A percentile compares a stretch with the other conserved stretches of the same genome.
phyloP scores from a whole-genome alignment of 2,329 filamentous ascomycete species.

The Parastagonospora avenae region DNA sequence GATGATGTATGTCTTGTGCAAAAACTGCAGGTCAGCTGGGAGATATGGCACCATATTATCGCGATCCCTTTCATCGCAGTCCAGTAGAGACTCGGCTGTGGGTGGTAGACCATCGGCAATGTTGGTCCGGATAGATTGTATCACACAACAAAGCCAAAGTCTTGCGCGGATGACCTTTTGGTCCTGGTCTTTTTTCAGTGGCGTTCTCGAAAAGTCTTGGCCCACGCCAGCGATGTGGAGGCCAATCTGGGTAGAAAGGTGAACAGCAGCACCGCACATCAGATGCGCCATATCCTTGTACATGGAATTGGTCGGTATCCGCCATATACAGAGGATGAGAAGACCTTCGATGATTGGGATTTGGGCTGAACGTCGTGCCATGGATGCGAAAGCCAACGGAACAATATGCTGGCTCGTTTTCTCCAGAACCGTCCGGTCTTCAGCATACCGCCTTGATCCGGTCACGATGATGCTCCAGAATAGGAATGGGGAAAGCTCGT shows the following conservation, averaged over 20 bases:
- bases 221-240: slow-evolving; percentile 47
- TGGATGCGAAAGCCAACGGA: slow-evolving; percentile 44
- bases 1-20: slow-evolving; percentile 42
- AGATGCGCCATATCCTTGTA: slow-evolving; percentile 49
- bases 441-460: slow-evolving; percentile 45
- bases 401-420: slow-evolving; percentile 42
- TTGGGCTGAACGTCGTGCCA: slow-evolving; percentile 43
- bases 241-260: slow-evolving; percentile 50
- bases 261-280: slow-evolving; percentile 48
- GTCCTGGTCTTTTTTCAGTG: slow-evolving; percentile 42
- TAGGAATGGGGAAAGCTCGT: slow-evolving; percentile 42
- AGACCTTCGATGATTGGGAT: slow-evolving; percentile 49
- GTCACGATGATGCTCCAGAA: slow-evolving; percentile 50
- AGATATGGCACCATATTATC: slow-evolving; percentile 42
- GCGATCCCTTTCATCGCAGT: slow-evolving; percentile 38
- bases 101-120: slow-evolving; percentile 43
- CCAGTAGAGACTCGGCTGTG: slow-evolving; percentile 41
- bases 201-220: slow-evolving; percentile 48
- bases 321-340: slow-evolving; percentile 49
- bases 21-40: slow-evolving; percentile 37
- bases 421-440: slow-evolving; percentile 43
- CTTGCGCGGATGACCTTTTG: slow-evolving; percentile 43
- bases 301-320: slow-evolving; percentile 49
- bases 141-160: slow-evolving; percentile 47
- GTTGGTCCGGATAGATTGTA: slow-evolving; percentile 44